A percentile compares a stretch with the other conserved stretches of the same genome.
Conservation (phyloP, 169 alveolate species). For the Cystoisospora suis region DNA sequence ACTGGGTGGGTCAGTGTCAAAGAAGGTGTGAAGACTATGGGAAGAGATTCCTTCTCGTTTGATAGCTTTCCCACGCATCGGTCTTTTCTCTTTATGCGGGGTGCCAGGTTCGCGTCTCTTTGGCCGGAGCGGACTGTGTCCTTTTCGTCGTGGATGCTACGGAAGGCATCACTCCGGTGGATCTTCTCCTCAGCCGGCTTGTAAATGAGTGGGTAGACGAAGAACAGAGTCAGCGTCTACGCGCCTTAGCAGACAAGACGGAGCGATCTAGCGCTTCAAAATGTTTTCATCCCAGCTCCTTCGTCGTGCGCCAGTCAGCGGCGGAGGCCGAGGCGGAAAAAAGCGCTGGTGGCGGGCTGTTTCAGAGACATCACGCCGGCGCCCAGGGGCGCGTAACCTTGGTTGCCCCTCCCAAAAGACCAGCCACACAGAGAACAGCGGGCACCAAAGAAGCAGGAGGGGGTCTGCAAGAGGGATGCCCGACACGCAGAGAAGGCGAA, state of each 20-base stretch:
- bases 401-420: neutral
- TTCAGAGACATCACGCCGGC: neutral
- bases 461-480: no score
- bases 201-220: slow-evolving; percentile 26
- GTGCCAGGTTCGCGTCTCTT: slow-evolving; percentile 66
- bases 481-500: no score
- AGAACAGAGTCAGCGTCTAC: neutral
- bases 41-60: no score
- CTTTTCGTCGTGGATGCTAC: slow-evolving; percentile 80
- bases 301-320: neutral
- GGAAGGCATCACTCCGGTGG: slow-evolving; percentile 79
- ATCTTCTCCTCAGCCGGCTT: slow-evolving; percentile 72
- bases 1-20: no score
- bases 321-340: neutral
- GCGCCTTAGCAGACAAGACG: neutral
- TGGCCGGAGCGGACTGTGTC: slow-evolving; percentile 76
- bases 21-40: no score
- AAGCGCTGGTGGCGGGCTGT: neutral
- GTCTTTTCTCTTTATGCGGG: neutral
- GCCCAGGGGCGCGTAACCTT: neutral
- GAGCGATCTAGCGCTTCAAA: no score
- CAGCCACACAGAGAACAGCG: neutral
- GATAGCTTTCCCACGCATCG: no score
- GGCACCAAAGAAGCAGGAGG: neutral
- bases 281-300: neutral